Evolutionary conservation across 768 basidiomycete species (phyloP), one percentile per base, ranked within the genome.

Genomic region (Auricularia sp.): DNA sequence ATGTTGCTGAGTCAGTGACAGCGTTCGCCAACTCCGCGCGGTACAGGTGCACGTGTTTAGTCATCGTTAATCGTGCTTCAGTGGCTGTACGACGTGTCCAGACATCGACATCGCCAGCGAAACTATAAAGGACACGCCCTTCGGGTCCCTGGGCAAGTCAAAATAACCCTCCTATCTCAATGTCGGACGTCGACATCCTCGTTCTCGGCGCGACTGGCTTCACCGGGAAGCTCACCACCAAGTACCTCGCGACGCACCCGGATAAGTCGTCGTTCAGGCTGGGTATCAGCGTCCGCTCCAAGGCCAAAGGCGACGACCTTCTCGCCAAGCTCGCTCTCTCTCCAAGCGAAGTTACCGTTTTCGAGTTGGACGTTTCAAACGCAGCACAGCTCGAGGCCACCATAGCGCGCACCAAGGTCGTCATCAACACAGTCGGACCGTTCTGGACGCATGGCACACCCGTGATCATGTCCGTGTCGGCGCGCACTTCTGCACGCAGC

Each of bases 361-460:
- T 85, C 23, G 74, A 83, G 43, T 77, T 90, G 12, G 90, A 93
- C 67, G 83, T 90, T 7, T 78, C 80, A 8, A 77, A 83, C 8
- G 70, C 69, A 3, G 74, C 77, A 11, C 79, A 84, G 35, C 73
- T 93, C 3, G 85, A 87, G 61, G 73, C 70, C 1, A 82, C 78
- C 1, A 86, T 93, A 16, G 80, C 79, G 69, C 71, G 72, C 18
- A 77, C 84, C 4, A 81, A 81, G 58, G 86, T 93, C 21, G 83
- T 94, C 63, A 85, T 93, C 65, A 91, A 89, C 70, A 77, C 86
- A 36, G 83, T 89, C 36, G 91, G 91, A 1, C 90, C 91, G 1
- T 93, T 81, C 71, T 86, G 83, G 81, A 71, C 72, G 5, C 89
- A 81, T 75, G 88, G 91, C 2, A 84, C 84, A n/a, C 80, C 84